Evolutionary conservation across 805 yeast species (phyloP), one percentile per base, ranked within the genome.

Genomic region (Lipomyces kockii): DNA sequence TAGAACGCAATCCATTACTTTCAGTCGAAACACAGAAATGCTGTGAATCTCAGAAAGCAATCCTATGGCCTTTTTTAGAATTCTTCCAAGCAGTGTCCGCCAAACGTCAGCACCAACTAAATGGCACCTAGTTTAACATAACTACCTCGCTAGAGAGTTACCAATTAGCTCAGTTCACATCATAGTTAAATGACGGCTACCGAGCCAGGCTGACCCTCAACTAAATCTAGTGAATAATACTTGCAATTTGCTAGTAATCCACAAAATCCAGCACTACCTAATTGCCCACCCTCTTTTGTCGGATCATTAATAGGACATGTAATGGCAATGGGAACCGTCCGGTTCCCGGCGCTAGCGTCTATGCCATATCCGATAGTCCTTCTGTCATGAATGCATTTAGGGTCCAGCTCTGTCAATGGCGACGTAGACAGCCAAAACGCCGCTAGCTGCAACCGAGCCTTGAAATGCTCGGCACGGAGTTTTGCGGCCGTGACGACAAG

Each of bases 231-330:
- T 63, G 71, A 39, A 66, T 64, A 74, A 74, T 61, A 63, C 67
- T 74, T 74, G 76, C 76, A 73, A 74, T 71, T 72, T 73, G 74
- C 76, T 73, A 74, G 72, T 67, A 73, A 72, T 73, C 75, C 76
- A 73, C 76, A 70, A 65, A 72, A 73, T 69, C 74, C 72, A 73
- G 74, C 74, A 60, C 63, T 62, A 71, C 73, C 62, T 54, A 29
- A 29, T 5, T 29, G 6, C 5, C 32, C 5, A 29, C 32, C 5
- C 6, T 29, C 7, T 29, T 4, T 29, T 29, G 32, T 29, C 32
- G 32, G 7, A 29, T 29, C 32, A 29, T 29, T 27, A 29, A 29
- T 29, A 29, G 32, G 32, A 29, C 7, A 29, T 29, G 29, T 27
- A 27, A 27, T 27, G 29, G 29, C 2, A 27, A 27, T 27, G 32